Conservation (phyloP, 495 filamentous ascomycete species). For the Rostrohypoxylon terebratum region DNA sequence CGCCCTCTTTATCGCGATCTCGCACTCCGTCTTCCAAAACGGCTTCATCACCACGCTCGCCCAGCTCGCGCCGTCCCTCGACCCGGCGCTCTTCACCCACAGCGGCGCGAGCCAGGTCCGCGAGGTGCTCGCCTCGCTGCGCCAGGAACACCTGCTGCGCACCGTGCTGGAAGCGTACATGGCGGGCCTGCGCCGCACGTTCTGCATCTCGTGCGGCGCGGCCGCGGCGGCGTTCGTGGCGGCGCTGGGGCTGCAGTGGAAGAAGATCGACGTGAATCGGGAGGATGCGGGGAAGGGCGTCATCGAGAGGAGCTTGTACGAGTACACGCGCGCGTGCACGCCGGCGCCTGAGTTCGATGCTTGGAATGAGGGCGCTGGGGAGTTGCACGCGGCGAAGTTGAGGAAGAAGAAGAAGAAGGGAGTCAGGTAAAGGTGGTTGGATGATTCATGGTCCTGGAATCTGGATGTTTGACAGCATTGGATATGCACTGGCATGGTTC, state of each 20-base stretch:
- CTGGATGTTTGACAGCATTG: neutral
- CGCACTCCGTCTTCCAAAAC: slow-evolving; percentile 74
- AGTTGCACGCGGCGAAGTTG: slow-evolving; percentile 32
- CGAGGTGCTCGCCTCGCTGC: slow-evolving; percentile 48
- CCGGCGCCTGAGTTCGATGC: slow-evolving; percentile 40
- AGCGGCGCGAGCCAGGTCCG: slow-evolving; percentile 60
- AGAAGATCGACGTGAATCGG: slow-evolving; percentile 58
- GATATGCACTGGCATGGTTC: neutral
- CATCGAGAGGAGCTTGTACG: neutral
- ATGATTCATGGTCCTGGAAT: neutral
- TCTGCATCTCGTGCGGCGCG: slow-evolving; percentile 58
- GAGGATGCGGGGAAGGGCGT: neutral
- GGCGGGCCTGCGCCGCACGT: slow-evolving; percentile 56
- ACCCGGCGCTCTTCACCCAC: slow-evolving; percentile 55
- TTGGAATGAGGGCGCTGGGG: slow-evolving; percentile 33
- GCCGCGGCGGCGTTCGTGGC: slow-evolving; percentile 55
- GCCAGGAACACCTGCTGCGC: slow-evolving; percentile 44
- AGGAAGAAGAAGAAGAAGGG: slow-evolving; percentile 14
- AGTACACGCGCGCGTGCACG: slow-evolving; percentile 23
- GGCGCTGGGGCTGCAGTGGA: slow-evolving; percentile 58
- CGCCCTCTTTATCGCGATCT: slow-evolving; percentile 76
- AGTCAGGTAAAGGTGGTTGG: neutral
- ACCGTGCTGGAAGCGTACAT: slow-evolving; percentile 59
- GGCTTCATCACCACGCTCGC: slow-evolving; percentile 58
- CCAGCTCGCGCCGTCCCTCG: slow-evolving; percentile 47